Base-by-base conservation (phyloP, 2,329 filamentous ascomycete species). In the Exophiala spinifera region DNA sequence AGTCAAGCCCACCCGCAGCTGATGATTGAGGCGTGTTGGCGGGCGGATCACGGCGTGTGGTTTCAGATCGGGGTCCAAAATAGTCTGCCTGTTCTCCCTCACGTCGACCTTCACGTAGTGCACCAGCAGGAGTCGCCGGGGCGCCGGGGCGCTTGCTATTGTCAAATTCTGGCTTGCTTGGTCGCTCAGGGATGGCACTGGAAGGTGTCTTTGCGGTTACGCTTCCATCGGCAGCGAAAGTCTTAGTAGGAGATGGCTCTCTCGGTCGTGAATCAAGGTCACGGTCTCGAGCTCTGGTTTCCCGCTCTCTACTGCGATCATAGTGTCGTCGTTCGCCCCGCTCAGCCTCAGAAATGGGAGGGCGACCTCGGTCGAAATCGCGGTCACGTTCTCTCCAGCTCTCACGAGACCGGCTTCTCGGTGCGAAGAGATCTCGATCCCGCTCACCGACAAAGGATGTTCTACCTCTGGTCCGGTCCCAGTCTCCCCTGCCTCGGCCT, bases 331-430 rank as follows among this genome's bases (percentile, higher is more conserved):
- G 52, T 11, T 64, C 62, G 33, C 53, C 61, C n/a, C 61, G 57
- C 15, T 61, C 61, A 11, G 61, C 50, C 11, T 70, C 69, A n/a
- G 67, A 61, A 36, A 68, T 69, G 19, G 66, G 61, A 13, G 68
- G 67, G 21, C 70, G 65, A 11, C 69, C 67, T 5, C 69, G 68
- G 43, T 74, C 72, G 60, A 72, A 69, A 21, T 65, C 70, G 14
- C 69, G 70, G 45, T 74, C 70, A n/a, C 69, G 70, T 44, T 74
- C 72, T 58, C 72, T 70, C 67, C 73, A 70, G 6, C 66, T 63
- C 56, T 76, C 74, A 5, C 74, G 68, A 23, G 74, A 76, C 23
- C 73, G 68, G 63, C 74, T 76, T 19, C 74, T 67, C 42, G 71
- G 69, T 44, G 71, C 67, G 54, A 74, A 75, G 1, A 67, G 59